Conservation (phyloP, 169 alveolate genomes). For the Eimeria sp. region DNA sequence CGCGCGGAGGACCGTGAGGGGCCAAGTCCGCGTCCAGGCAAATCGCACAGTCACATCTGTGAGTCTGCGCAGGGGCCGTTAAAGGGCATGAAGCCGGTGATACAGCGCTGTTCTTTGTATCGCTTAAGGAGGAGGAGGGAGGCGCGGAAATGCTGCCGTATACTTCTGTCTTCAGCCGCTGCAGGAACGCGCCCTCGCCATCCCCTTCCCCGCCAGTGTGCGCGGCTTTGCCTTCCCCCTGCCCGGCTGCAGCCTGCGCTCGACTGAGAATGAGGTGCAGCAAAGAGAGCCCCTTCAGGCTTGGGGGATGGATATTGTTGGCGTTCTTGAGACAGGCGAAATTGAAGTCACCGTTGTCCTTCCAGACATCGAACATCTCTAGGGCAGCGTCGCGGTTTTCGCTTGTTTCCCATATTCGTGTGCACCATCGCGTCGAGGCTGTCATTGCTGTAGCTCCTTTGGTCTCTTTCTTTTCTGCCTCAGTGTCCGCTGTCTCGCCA, state of each 20-base stretch:
- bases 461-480: not conserved
- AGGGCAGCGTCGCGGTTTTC: conserved; percentile 16
- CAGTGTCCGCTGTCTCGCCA: not conserved
- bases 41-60: conserved; percentile 8
- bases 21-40: conserved; percentile 16
- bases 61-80: not conserved
- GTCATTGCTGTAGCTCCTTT: not conserved
- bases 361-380: conserved; percentile 28
- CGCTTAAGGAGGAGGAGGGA: not conserved
- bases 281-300: conserved; percentile 2
- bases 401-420: not conserved
- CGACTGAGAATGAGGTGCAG: conserved; percentile 35
- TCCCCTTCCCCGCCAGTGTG: not conserved
- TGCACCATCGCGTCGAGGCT: not conserved
- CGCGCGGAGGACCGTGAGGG: not conserved
- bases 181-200: not conserved
- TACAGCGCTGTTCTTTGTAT: not conserved
- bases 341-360: conserved; percentile 49
- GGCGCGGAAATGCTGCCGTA: not conserved
- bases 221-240: not conserved
- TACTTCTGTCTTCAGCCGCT: conserved; percentile 12
- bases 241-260: not conserved
- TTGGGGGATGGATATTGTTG: conserved; percentile 7
- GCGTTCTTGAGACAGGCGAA: conserved; percentile 35
- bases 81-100: not conserved